These are phyloP conservation scores for Abrus pulchellus DNA, from an alignment of 306 rosid genomes.

Conservation along the genomic window DNA sequence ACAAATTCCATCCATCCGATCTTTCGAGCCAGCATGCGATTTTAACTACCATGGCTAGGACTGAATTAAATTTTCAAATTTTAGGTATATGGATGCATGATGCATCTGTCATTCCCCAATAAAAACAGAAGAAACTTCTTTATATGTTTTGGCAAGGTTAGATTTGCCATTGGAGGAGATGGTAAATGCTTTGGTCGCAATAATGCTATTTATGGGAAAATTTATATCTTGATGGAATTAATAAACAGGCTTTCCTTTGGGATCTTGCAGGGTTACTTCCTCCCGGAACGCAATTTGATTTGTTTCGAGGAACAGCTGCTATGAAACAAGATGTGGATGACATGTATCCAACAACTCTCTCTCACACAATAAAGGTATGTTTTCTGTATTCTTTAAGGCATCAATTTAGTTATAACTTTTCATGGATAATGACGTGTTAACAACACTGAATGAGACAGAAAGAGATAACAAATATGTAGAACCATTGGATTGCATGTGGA, in stretches of 20 bases:
- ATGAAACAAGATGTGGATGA: slow-evolving; percentile 99
- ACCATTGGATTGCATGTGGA: slow-evolving; percentile 1
- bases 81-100: slow-evolving; percentile 3
- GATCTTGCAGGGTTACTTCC: slow-evolving; percentile 90
- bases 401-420: slow-evolving; percentile 28
- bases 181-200: slow-evolving; percentile 35
- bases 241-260: slow-evolving; percentile 37
- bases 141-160: slow-evolving; percentile 19
- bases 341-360: slow-evolving; percentile 85
- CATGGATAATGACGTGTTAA: slow-evolving; percentile 13
- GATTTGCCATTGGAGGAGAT: slow-evolving; percentile 18
- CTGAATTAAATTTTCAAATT: slow-evolving; percentile 23
- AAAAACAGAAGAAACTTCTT: not conserved
- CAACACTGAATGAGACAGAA: slow-evolving; percentile 24
- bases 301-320: slow-evolving; percentile 98
- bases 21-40: too few relatives aligned
- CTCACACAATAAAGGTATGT: slow-evolving; percentile 95
- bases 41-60: not conserved
- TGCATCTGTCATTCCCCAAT: slow-evolving; percentile 13
- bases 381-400: slow-evolving; percentile 35
- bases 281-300: slow-evolving; percentile 98
- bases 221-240: slow-evolving; percentile 40
- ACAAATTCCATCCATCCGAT: too few relatives aligned
- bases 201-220: slow-evolving; percentile 19
- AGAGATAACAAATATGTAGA: not conserved